Evolutionary conservation across 108 stramenopile genomes (phyloP).

Genomic region (Pseudonitzschia multistriata): DNA sequence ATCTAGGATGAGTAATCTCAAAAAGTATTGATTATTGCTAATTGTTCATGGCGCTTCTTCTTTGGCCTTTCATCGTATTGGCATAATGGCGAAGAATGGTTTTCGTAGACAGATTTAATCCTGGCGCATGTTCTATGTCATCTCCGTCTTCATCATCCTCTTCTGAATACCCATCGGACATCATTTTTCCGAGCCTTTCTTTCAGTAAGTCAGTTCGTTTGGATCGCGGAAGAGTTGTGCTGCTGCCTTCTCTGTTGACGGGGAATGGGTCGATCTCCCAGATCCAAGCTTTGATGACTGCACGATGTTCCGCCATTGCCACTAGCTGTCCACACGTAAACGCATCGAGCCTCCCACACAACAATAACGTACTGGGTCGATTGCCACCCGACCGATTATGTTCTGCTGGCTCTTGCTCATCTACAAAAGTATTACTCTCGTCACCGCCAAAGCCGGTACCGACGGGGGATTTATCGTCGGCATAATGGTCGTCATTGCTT

Average conservation of each 20-base stretch:
- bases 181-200: slow-evolving; percentile 50
- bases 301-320: slow-evolving; percentile 82
- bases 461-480: not conserved
- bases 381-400: slow-evolving; percentile 44
- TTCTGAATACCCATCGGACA: slow-evolving; percentile 22
- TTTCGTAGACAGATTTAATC: slow-evolving; percentile 53
- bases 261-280: slow-evolving; percentile 76
- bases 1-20: not conserved
- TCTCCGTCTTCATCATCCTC: slow-evolving; percentile 29
- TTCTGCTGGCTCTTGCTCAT: not conserved
- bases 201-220: slow-evolving; percentile 41
- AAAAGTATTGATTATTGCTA: not conserved
- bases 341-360: slow-evolving; percentile 71
- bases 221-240: slow-evolving; percentile 22
- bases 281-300: slow-evolving; percentile 65
- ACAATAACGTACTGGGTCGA: slow-evolving; percentile 65
- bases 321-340: slow-evolving; percentile 83
- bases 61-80: slow-evolving; percentile 37
- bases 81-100: slow-evolving; percentile 69
- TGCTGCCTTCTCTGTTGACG: not conserved
- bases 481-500: slow-evolving; percentile 12
- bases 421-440: not conserved
- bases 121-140: not conserved
- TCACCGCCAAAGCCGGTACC: not conserved
- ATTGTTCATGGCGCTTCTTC: not conserved